Base-by-base conservation (phyloP, 441 rosid species). In the Croton laevigatus region DNA sequence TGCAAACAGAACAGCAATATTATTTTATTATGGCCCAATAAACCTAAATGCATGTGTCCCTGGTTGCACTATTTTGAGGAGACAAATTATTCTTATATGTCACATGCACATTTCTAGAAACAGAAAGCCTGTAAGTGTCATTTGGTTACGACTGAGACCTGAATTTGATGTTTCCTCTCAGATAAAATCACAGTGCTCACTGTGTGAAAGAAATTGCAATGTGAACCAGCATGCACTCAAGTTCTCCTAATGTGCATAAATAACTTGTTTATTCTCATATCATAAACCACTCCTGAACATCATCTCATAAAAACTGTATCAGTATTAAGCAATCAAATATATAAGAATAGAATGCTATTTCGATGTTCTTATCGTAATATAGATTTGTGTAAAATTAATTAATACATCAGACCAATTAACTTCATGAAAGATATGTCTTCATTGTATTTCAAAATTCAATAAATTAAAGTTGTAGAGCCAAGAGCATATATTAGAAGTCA, bases 261-360 rank as follows among this genome's bases (percentile, higher is more conserved):
- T 54, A 55, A 38, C 40, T 52, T n/a, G 22, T 17, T 19, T 17
- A 20, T 20, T 54, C 45, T 37, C n/a, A 27, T 40, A 37, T 11
- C 37, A 66, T 10, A 68, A 57, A 53, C 10, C 16, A 69, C 23
- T 10, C 34, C 37, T 44, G 37, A 66, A 8, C 32, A 22, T 61
- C 22, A 42, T 60, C 13, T 48, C 27, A 69, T 12, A 40, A 68
- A 10, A 45, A 59, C 19, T 34, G 34, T 48, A 36, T n/a, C 48
- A 60, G 62, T 14, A 40, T 42, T 68, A 17, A 37, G 71, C 62
- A 37, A 67, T 54, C 49, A 40, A 38, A 62, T 17, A 34, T 42
- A 16, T 17, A 40, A 9, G 66, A 51, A 5, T 20, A 13, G 14
- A 38, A 13, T 9, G 55, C 32, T 54, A 37, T 19, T 20, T 55